Base-by-base conservation (phyloP, 2,329 filamentous ascomycete genomes). In the Penicillium sp. region DNA sequence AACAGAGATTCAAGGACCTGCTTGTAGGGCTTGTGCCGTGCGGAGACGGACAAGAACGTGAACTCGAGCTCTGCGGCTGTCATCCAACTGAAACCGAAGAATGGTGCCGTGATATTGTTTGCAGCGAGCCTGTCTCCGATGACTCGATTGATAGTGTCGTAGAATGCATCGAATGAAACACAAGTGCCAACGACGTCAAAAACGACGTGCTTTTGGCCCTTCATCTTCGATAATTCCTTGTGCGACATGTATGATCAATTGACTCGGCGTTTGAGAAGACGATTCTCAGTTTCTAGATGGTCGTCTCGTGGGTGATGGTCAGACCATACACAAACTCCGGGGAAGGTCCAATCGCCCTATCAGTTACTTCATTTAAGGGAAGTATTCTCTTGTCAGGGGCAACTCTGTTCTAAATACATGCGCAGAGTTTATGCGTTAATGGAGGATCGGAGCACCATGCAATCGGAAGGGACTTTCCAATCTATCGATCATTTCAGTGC, bases 181-280 rank as follows among this genome's bases (percentile, higher is more conserved):
- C 72, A 72, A 16, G 76, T 79, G 13, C 76, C 76, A 47, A 83
- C 80, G 2, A 83, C 73, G 61, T 80, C 77, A 57, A 79, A 80
- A 28, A 79, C 76, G 51, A 79, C 70, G 54, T 80, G 71, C 49
- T 79, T 79, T 24, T 51, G 38, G 18, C 42, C 26, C 4, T 38
- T 46, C 34, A 49, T 50, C 15, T 18, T 55, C 23, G 16, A 1
- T 3, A 24, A 21, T 10, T 7, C 6, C 10, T 29, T 44, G 13
- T 16, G n/a, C 5, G 33, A 36, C n/a, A 6, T 36, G n/a, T 16
- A 18, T n/a, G n/a, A 36, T 36, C n/a, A 36, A 36, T 36, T 36
- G n/a, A 16, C 6, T 8, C 31, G 33, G 33, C 8, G 2, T 36
- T n/a, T 9, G 16, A 15, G 6, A 6, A 18, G 7, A n/a, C 9